A percentile compares a stretch with the other conserved stretches of the same genome.
Conservation (phyloP, 805 yeast species). For the Starmerella potacharoeniae region DNA sequence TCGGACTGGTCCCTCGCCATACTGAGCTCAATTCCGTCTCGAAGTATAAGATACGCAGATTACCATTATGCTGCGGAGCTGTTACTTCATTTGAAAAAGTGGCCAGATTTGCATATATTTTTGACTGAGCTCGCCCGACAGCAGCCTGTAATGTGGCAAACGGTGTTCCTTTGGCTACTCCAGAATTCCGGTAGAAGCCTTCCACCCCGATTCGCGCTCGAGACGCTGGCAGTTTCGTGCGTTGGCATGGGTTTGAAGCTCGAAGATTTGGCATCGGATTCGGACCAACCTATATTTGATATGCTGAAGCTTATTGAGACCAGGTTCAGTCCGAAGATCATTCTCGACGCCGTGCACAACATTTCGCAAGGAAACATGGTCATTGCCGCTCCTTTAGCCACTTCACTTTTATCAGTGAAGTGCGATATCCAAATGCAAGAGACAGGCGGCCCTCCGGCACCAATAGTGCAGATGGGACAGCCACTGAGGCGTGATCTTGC, state of each 20-base stretch:
- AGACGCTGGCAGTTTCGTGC: background rate
- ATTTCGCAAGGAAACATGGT: background rate
- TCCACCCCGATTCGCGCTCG: background rate
- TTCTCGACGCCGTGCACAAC: background rate
- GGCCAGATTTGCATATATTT: background rate
- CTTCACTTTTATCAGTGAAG: conserved; percentile 5
- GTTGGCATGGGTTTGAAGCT: background rate
- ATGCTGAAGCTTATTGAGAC: background rate
- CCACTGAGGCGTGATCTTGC: background rate
- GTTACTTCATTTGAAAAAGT: background rate
- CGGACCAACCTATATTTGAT: conserved; percentile 3
- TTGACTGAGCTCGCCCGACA: conserved; percentile 8
- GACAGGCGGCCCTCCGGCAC: background rate
- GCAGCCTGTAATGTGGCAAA: conserved; percentile 15
- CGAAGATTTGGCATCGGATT: background rate
- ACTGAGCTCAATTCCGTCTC: conserved; percentile 7
- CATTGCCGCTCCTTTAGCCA: conserved; percentile 3
- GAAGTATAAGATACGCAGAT: conserved; percentile 11
- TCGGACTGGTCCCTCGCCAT: conserved; percentile 9
- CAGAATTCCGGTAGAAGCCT: background rate
- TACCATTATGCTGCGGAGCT: conserved; percentile 14
- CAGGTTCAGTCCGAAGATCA: background rate
- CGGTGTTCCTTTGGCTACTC: conserved; percentile 1
- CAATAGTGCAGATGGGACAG: background rate
- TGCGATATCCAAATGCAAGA: background rate